phyloP scores from a whole-genome alignment of 2,329 filamentous ascomycete genomes.

The Corynespora cassiicola region DNA sequence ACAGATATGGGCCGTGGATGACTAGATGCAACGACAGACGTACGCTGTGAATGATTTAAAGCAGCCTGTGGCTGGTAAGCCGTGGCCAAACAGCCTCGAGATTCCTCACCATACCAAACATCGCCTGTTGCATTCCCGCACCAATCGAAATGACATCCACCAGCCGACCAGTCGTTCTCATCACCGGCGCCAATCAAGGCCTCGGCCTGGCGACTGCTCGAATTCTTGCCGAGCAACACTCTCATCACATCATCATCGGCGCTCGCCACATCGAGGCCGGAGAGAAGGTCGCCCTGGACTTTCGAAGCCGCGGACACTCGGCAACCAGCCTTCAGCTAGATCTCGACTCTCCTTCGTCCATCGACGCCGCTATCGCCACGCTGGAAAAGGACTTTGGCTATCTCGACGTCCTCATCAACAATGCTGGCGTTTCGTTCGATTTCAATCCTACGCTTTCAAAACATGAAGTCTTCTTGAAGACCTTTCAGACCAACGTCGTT shows the following conservation, averaged over 20 bases:
- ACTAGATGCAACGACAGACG: too few species aligned
- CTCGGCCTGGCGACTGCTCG: constrained; percentile 2
- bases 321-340: constrained; percentile 17
- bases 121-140: too few species aligned
- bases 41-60: too few species aligned
- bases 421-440: constrained; percentile 7
- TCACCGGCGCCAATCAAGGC: constrained; percentile 4
- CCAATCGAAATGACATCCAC: too few species aligned
- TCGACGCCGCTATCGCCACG: constrained; percentile 5
- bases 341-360: constrained; percentile 6
- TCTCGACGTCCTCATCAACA: constrained; percentile 17
- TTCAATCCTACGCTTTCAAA: not conserved
- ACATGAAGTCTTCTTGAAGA: constrained; percentile 1
- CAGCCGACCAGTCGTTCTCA: too few species aligned
- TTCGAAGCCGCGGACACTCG: constrained; percentile 25
- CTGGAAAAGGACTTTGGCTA: constrained; percentile 8
- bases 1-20: too few species aligned
- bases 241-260: constrained; percentile 44
- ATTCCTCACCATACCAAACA: too few species aligned
- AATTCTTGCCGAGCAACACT: not conserved
- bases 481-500: constrained; percentile 35
- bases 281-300: constrained; percentile 22
- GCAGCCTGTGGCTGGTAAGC: too few species aligned
- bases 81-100: too few species aligned
- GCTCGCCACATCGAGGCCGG: constrained; percentile 35